Percentiles rank a stretch among this genome's conserved stretches.
phyloP scores from a whole-genome alignment of 2,329 filamentous ascomycete genomes.

The Saccharata proteae region DNA sequence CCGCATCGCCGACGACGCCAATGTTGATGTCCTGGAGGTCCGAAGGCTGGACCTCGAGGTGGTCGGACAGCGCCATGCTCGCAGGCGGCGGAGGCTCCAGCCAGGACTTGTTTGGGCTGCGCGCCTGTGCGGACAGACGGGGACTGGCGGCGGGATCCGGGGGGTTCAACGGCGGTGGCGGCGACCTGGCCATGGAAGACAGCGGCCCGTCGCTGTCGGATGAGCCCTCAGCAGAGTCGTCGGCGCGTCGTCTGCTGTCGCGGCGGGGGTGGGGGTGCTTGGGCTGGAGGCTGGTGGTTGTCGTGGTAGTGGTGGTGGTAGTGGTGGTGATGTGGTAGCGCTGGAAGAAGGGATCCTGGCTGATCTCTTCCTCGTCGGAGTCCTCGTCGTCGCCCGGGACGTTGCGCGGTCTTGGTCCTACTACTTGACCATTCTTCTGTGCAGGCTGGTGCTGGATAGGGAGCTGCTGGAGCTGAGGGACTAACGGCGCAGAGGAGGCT shows the following conservation, averaged over 20 bases:
- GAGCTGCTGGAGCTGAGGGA: conserved; percentile 13
- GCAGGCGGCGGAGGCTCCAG: neutral
- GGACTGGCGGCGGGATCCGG: conserved; percentile 13
- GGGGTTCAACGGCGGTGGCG: conserved; percentile 12
- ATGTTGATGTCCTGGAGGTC: conserved; percentile 44
- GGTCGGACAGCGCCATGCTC: neutral
- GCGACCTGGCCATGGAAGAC: conserved; percentile 21
- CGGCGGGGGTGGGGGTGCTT: neutral
- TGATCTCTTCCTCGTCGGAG: conserved; percentile 19
- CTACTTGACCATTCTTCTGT: conserved; percentile 8
- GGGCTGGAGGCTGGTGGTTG: conserved; percentile 1
- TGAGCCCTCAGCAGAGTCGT: conserved; percentile 19
- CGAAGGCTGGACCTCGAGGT: neutral
- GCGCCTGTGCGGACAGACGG: conserved; percentile 13
- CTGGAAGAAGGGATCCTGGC: conserved; percentile 29
- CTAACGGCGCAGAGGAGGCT: conserved; percentile 24
- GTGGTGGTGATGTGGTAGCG: conserved; percentile 24
- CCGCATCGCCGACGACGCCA: conserved; percentile 42
- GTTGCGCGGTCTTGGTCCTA: neutral
- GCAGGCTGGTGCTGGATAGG: conserved; percentile 2
- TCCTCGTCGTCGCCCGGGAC: conserved; percentile 19
- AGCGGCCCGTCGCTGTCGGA: conserved; percentile 27
- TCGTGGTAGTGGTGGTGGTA: conserved; percentile 12
- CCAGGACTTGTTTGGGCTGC: conserved; percentile 4
- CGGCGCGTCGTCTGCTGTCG: conserved; percentile 13